Percentiles rank a stretch among this genome's conserved stretches.
Conservation (phyloP, 257 asterid genomes). For the Salvia rosmarinus region DNA sequence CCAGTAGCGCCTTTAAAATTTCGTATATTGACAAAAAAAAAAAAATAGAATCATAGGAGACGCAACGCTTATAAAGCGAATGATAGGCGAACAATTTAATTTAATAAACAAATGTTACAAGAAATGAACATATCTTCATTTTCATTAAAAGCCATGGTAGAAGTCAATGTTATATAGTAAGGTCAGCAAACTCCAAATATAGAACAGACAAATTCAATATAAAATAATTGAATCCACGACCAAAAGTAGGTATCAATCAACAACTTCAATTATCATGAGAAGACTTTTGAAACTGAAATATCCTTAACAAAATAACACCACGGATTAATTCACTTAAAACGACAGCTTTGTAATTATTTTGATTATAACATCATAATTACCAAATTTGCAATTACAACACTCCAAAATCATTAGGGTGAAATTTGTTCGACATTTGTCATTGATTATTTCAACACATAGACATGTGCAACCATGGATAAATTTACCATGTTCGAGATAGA, state of each 20-base stretch:
- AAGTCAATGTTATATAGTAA: neutral
- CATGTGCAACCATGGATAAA: no score
- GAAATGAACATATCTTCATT: neutral
- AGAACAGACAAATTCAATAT: conserved; percentile 7
- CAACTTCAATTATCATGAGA: no score
- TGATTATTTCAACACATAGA: no score
- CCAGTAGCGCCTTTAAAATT: no score
- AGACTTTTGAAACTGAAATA: conserved; percentile 1
- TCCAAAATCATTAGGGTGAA: no score
- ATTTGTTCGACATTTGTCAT: no score
- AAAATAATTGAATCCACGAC: neutral
- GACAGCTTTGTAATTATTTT: no score
- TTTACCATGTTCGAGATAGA: no score
- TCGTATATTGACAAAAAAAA: no score
- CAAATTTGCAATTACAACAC: no score
- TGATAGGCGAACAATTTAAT: neutral
- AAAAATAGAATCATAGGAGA: neutral
- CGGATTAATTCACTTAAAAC: no score
- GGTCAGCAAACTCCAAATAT: neutral
- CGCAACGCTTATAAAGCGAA: neutral
- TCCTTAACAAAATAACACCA: neutral
- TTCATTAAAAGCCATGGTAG: conserved; percentile 7
- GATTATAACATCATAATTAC: no score
- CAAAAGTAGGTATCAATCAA: neutral
- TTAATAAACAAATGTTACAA: neutral